Percentiles rank a stretch among this genome's conserved stretches.
Conservation (phyloP, 495 filamentous ascomycete genomes). For the Aspergillus hancockii region DNA sequence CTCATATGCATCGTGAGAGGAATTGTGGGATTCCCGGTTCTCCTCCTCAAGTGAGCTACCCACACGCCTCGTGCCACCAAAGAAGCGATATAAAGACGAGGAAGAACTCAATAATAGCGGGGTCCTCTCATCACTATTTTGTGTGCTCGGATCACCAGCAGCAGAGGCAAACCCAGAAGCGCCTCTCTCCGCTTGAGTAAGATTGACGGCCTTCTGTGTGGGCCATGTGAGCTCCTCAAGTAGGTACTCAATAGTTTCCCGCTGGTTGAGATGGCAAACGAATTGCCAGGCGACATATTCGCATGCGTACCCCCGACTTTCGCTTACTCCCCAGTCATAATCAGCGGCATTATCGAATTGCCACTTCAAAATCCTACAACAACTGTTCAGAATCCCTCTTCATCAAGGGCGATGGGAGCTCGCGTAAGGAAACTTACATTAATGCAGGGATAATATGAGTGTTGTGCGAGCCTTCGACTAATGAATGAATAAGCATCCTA, state of each 20-base stretch:
- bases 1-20: constrained; percentile 26
- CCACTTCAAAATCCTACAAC: constrained; percentile 72
- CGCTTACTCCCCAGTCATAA: constrained; percentile 71
- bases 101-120: constrained; percentile 35
- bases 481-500: constrained; percentile 62
- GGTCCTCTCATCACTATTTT: constrained; percentile 25
- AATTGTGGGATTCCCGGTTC: constrained; percentile 12
- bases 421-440: constrained; percentile 54
- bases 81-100: constrained; percentile 27
- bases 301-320: constrained; percentile 79
- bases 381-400: background rate
- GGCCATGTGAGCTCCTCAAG: constrained; percentile 68
- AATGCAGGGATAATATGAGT: constrained; percentile 75
- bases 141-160: constrained; percentile 6
- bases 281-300: constrained; percentile 94
- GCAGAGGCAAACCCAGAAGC: constrained; percentile 16
- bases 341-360: constrained; percentile 60
- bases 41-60: constrained; percentile 13
- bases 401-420: too few species aligned
- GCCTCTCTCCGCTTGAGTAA: constrained; percentile 31
- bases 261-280: constrained; percentile 72
- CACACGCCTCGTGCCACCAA: constrained; percentile 18
- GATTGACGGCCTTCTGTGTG: constrained; percentile 17
- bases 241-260: constrained; percentile 80
- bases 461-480: constrained; percentile 67